A percentile compares a stretch with the other conserved stretches of the same genome.
Evolutionary conservation across 2,329 filamentous ascomycete genomes (phyloP).

Genomic region (Cladobotryum mycophilum): DNA sequence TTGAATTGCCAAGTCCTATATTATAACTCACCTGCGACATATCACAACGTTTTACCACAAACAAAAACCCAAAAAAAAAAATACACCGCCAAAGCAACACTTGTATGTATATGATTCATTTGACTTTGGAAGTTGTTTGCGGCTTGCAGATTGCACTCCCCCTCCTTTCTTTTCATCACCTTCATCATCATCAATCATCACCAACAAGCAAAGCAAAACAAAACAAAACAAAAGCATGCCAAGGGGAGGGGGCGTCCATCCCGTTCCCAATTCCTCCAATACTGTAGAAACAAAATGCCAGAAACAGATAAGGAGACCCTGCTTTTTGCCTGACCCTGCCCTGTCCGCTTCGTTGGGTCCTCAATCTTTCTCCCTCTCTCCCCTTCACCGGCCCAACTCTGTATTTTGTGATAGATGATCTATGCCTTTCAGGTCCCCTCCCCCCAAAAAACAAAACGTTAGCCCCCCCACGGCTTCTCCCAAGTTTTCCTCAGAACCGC

Average conservation of each 20-base stretch:
- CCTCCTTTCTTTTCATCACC: neutral
- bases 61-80: too few species aligned
- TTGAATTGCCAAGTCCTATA: too few species aligned
- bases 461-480: neutral
- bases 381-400: slow-evolving; percentile 18
- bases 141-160: too few species aligned
- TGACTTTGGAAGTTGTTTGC: too few species aligned
- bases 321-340: neutral
- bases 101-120: neutral
- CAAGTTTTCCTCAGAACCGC: neutral
- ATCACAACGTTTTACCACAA: too few species aligned
- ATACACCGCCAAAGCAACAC: too few species aligned
- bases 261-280: too few species aligned
- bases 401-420: slow-evolving; percentile 28
- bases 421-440: slow-evolving; percentile 9
- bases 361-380: slow-evolving; percentile 3
- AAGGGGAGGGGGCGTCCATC: too few species aligned
- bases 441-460: neutral
- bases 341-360: neutral
- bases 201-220: neutral
- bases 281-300: slow-evolving; percentile 1
- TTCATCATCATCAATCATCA: neutral
- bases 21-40: too few species aligned
- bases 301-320: neutral
- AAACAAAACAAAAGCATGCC: too few species aligned